phyloP scores from a whole-genome alignment of 2,329 filamentous ascomycete species.

The Arthrobotrys conoides region DNA sequence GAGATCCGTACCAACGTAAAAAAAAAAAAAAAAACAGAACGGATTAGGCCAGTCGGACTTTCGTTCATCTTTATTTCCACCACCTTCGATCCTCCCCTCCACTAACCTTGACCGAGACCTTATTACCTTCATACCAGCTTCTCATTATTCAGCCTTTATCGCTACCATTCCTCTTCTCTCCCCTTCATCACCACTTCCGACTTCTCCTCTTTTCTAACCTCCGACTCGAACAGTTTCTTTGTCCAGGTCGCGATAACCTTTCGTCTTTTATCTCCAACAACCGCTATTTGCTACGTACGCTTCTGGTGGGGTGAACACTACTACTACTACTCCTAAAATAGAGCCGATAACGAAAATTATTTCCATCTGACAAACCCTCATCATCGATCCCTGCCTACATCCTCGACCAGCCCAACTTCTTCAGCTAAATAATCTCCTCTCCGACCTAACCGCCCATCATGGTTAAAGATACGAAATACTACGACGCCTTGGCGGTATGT shows the following conservation, averaged over 20 bases:
- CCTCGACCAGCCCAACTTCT: not conserved
- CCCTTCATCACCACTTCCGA: not conserved
- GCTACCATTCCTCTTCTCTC: not conserved
- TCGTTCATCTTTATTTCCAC: conserved; percentile 50
- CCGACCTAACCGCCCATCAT: conserved; percentile 70
- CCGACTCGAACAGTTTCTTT: conserved; percentile 15
- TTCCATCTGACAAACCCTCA: conserved; percentile 28
- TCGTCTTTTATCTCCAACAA: not conserved
- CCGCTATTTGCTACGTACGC: not conserved
- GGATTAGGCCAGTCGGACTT: conserved; percentile 8
- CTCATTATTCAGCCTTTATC: conserved; percentile 37
- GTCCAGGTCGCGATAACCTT: not conserved
- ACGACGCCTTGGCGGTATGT: conserved; percentile 83
- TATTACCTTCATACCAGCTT: not conserved
- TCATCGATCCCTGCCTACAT: conserved; percentile 29
- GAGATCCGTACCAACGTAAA: conserved; percentile 6
- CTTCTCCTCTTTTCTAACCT: conserved; percentile 31
- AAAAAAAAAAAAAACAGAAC: conserved; percentile 23
- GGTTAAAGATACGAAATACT: conserved; percentile 84
- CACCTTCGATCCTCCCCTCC: conserved; percentile 48
- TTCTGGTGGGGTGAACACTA: conserved; percentile 43
- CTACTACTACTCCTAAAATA: too few relatives aligned
- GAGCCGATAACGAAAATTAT: conserved; percentile 36
- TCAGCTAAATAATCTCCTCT: not conserved
- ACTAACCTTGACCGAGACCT: not conserved